phyloP scores from a whole-genome alignment of 1,284 basidiomycete genomes.

The Grifola frondosa region DNA sequence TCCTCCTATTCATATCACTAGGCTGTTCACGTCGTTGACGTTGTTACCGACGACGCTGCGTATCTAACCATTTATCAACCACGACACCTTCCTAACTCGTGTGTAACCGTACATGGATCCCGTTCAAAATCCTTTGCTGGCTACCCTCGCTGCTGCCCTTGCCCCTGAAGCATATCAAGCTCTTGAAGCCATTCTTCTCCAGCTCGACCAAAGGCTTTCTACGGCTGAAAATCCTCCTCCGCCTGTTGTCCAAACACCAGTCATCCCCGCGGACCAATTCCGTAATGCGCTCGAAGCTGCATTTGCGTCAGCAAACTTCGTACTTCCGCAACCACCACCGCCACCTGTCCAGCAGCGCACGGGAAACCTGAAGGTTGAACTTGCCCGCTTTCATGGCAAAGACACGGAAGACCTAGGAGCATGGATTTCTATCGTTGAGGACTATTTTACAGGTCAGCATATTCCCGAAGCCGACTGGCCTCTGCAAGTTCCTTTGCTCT shows the following conservation, averaged over 20 bases:
- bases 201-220: neutral
- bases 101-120: too few species aligned
- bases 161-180: neutral
- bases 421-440: neutral
- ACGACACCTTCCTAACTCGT: too few species aligned
- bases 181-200: conserved; percentile 1
- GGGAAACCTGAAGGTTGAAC: conserved; percentile 2
- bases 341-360: neutral
- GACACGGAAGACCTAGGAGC: conserved; percentile 2
- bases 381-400: conserved; percentile 2
- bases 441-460: conserved; percentile 5
- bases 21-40: too few species aligned
- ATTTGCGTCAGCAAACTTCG: conserved; percentile 1
- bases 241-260: too few species aligned
- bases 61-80: too few species aligned
- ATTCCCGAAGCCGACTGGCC: conserved; percentile 4
- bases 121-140: too few species aligned
- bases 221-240: neutral
- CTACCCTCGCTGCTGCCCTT: neutral
- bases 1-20: too few species aligned
- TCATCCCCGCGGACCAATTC: neutral
- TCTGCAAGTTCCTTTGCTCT: conserved; percentile 4
- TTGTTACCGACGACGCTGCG: too few species aligned
- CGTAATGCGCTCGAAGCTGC: neutral
- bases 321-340: too few species aligned